Conservation (phyloP, 2,329 filamentous ascomycete genomes). For the Sclerotinia minor region DNA sequence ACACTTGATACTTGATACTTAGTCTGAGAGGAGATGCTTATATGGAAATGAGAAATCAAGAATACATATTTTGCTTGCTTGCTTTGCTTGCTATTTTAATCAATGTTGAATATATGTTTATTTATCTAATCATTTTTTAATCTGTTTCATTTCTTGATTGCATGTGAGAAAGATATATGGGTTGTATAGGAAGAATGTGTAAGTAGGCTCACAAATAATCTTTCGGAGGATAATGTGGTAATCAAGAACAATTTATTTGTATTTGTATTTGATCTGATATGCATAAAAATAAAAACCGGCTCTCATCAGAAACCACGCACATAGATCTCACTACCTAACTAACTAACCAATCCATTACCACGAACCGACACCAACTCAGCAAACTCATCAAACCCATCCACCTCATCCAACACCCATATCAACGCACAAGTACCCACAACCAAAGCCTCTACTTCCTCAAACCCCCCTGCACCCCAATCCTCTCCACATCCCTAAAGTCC, state of each 20-base stretch:
- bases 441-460: conserved; percentile 53
- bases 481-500: conserved; percentile 77
- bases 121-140: too few species aligned
- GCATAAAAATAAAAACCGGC: not conserved
- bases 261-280: not conserved
- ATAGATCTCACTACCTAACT: not conserved
- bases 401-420: too few species aligned
- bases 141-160: too few species aligned
- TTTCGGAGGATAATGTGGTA: too few species aligned
- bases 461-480: conserved; percentile 58
- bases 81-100: not conserved
- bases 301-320: not conserved
- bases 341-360: not conserved
- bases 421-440: too few species aligned
- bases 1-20: not conserved
- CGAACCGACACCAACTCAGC: not conserved
- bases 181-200: too few species aligned
- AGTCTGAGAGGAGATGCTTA: not conserved
- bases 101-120: not conserved
- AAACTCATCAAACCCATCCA: too few species aligned
- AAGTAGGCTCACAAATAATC: too few species aligned
- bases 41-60: not conserved
- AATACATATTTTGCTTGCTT: conserved; percentile 1
- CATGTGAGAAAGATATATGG: too few species aligned
- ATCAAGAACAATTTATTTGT: not conserved